Evolutionary conservation across 805 yeast species (phyloP), one percentile per base, ranked within the genome.

Genomic region (Candida ascalaphidarum): DNA sequence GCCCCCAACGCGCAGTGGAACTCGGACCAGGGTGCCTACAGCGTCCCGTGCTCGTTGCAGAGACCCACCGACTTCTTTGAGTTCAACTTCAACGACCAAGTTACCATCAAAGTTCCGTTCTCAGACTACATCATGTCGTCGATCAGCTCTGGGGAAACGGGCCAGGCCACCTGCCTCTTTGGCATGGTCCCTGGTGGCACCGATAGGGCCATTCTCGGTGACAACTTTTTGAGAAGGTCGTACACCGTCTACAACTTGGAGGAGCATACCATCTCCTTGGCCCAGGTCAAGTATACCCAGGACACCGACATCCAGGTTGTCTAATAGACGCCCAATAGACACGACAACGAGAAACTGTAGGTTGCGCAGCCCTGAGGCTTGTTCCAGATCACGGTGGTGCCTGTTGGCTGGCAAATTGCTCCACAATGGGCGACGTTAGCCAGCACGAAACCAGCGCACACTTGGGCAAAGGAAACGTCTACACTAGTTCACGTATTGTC

Each of bases 181-280:
- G 40, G 35, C 3, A 25, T 37, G 17, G 25, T 26, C 14, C 33
- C 34, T 10, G 22, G 29, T 12, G 8, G 8, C 8, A 6, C 6
- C 8, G 48, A 41, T 22, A 13, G 17, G 11, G 39, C 43, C 2
- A 36, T 44, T 20, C 39, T 50, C 29, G 57, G 57, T 7, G 53
- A 44, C 31, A 48, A 48, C 42, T 50, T 51, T 36, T 44, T 51
- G 29, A 40, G 50, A 22, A 35, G 35, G 18, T 46, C 47, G 17
- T 51, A 51, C 35, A 26, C 46, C 3, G 54, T 51, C 14, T 48
- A 44, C 31, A 37, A 51, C 32, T 40, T 50, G 32, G 55, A 50
- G 16, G 44, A 46, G 32, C 37, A 41, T 28, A 36, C 39, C 20
- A 35, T 50, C 10, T 43, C 50, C 6, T 28, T 51, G 34, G 57